Evolutionary conservation across 73 alveolate genomes (phyloP).

Genomic region (Diophrys appendiculata): DNA sequence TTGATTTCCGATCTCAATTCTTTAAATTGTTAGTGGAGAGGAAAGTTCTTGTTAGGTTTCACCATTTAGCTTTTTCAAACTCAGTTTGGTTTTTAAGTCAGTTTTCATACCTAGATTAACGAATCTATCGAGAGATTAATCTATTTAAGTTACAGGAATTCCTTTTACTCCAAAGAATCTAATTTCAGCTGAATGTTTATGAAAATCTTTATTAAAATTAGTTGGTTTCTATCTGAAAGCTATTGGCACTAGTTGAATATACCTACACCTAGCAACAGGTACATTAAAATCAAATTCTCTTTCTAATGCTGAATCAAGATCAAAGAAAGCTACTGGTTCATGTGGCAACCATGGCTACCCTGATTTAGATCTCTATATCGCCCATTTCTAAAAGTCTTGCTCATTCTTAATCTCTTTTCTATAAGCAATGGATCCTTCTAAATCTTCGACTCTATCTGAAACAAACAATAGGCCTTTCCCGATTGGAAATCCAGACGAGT

Average conservation of each 20-base stretch:
- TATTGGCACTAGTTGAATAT: constrained; percentile 36
- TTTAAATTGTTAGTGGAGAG: too few species aligned
- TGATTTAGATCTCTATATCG: constrained; percentile 2
- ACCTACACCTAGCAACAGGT: constrained; percentile 5
- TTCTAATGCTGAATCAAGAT: constrained; percentile 28
- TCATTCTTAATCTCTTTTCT: neutral
- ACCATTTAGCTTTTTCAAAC: too few species aligned
- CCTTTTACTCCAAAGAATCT: constrained; percentile 56
- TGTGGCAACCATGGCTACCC: constrained; percentile 17
- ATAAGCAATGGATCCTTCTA: constrained; percentile 20
- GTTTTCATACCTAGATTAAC: too few species aligned
- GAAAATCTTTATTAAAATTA: constrained; percentile 28
- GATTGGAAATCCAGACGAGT: constrained; percentile 40
- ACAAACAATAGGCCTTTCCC: constrained; percentile 38
- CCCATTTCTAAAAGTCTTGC: constrained; percentile 31
- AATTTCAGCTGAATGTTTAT: constrained; percentile 21
- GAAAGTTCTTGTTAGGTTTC: too few species aligned
- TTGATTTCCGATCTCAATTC: too few species aligned
- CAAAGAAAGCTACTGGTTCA: constrained; percentile 53
- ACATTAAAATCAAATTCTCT: constrained; percentile 7
- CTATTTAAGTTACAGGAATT: too few species aligned
- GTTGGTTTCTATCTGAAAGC: constrained; percentile 43
- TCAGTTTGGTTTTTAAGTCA: too few species aligned
- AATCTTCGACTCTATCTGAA: constrained; percentile 32
- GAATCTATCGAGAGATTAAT: too few species aligned